Evolutionary conservation across 2,329 filamentous ascomycete genomes (phyloP), one percentile per base, ranked within the genome.

Genomic region (Cytospora chrysosperma): DNA sequence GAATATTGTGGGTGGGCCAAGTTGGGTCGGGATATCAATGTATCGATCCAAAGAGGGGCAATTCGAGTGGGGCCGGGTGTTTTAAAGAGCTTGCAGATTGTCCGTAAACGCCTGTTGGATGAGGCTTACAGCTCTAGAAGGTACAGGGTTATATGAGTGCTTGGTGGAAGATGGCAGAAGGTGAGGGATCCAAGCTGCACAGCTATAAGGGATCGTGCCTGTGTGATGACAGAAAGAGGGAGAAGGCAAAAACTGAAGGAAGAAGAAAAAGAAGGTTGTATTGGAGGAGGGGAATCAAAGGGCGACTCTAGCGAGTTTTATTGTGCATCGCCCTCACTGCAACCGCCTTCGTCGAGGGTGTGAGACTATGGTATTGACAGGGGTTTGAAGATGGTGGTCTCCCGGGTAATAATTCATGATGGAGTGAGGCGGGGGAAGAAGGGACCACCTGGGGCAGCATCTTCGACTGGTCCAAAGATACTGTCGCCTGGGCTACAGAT

Each of bases 21-120:
- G 56, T 56, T 52, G 63, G 60, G 61, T 55, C 64, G 60, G 63
- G 63, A 60, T 54, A 58, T 53, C 51, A 49, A 62, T 47, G 56
- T 54, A 58, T 53, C 51, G 54, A 62, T 47, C 59, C 54, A 30
- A 59, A 54, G 56, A 56, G 56, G 61, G 53, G 49, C 56, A 43
- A 32, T n/a, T 59, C 64, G 64, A 56, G 64, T 65, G 64, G 64
- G 58, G 61, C 56, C 58, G 54, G 32, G 24, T 58, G 61, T 34
- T 65, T 47, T 65, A 65, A 63, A 63, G 64, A 63, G 61, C 61
- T 65, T 56, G 64, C 64, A 65, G 62, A 51, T 54, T 34, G 24
- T 43, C 40, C 37, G 63, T 47, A 52, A 52, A 61, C 10, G 58
- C 17, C 24, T 28, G 15, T 17, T 5, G 43, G 43, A 21, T 47